A percentile compares a stretch with the other conserved stretches of the same genome.
Evolutionary conservation across 164 flowering plant species (phyloP).

Genomic region (Stephania japonica): DNA sequence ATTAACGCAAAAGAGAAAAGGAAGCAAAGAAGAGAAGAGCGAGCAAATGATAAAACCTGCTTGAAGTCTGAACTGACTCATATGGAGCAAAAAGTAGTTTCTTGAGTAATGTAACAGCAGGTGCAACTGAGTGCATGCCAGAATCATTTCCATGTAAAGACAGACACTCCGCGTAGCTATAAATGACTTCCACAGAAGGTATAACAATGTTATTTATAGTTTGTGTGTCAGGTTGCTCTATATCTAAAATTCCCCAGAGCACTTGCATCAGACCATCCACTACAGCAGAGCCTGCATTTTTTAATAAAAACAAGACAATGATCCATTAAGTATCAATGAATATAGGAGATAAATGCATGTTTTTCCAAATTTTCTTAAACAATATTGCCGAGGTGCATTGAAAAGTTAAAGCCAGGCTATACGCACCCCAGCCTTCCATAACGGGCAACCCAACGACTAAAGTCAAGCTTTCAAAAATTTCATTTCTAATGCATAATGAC

Average conservation of each 20-base stretch:
- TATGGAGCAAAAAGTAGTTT: slow-evolving; percentile 76
- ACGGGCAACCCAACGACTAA: too few species aligned
- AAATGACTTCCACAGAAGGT: slow-evolving; percentile 89
- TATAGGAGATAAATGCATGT: background rate
- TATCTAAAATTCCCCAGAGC: slow-evolving; percentile 91
- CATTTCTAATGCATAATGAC: too few species aligned
- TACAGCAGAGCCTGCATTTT: slow-evolving; percentile 67
- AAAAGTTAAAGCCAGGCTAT: too few species aligned
- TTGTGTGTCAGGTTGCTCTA: slow-evolving; percentile 91
- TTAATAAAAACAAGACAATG: background rate
- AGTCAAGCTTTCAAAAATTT: too few species aligned
- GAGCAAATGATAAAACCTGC: slow-evolving; percentile 60
- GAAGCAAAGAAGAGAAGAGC: background rate
- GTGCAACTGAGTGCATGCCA: slow-evolving; percentile 56
- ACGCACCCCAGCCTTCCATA: too few species aligned
- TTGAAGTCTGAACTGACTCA: slow-evolving; percentile 89
- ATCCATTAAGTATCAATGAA: background rate
- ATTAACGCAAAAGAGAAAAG: background rate
- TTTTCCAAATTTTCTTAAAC: background rate
- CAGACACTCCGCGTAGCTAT: slow-evolving; percentile 94
- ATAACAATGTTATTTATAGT: slow-evolving; percentile 88
- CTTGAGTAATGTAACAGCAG: slow-evolving; percentile 79
- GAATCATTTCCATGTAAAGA: slow-evolving; percentile 66
- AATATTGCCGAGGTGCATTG: background rate
- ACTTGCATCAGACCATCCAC: slow-evolving; percentile 94